These are phyloP conservation scores for Colletotrichum caudatum DNA, from an alignment of 2,329 filamentous ascomycete genomes.

Conservation along the genomic window DNA sequence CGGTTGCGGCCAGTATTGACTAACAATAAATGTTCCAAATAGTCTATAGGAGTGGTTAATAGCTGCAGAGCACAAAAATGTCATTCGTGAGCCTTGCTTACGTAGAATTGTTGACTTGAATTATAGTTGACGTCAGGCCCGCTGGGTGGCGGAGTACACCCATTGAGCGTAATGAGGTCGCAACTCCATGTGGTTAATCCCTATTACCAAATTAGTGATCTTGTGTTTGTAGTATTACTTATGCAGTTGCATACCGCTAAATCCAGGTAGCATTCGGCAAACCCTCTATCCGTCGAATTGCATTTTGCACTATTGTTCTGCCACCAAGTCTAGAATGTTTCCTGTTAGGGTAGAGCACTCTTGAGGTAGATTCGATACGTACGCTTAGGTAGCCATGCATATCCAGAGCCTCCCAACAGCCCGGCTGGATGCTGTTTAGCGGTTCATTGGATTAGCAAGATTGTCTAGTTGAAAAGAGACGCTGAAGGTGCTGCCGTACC, in stretches of 20 bases:
- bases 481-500: not conserved
- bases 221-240: too few species aligned
- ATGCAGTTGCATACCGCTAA: constrained; percentile 13
- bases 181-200: constrained; percentile 26
- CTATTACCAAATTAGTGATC: constrained; percentile 6
- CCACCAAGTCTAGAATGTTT: constrained; percentile 19
- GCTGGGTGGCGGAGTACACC: constrained; percentile 29
- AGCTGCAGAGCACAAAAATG: not conserved
- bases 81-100: not conserved
- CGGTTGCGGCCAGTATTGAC: not conserved
- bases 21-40: constrained; percentile 30
- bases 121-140: not conserved
- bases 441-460: not conserved
- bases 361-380: not conserved
- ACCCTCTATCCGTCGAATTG: constrained; percentile 8
- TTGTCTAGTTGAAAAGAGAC: fast-evolving
- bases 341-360: not conserved
- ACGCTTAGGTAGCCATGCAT: constrained; percentile 9
- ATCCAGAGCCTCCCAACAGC: constrained; percentile 3
- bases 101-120: constrained; percentile 23
- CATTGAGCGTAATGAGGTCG: constrained; percentile 21
- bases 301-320: constrained; percentile 22
- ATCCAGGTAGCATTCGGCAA: constrained; percentile 19
- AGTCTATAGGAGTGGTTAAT: not conserved
- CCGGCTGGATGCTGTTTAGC: not conserved